Conservation (phyloP, 768 basidiomycete genomes). For the Lyophyllum shimeji region DNA sequence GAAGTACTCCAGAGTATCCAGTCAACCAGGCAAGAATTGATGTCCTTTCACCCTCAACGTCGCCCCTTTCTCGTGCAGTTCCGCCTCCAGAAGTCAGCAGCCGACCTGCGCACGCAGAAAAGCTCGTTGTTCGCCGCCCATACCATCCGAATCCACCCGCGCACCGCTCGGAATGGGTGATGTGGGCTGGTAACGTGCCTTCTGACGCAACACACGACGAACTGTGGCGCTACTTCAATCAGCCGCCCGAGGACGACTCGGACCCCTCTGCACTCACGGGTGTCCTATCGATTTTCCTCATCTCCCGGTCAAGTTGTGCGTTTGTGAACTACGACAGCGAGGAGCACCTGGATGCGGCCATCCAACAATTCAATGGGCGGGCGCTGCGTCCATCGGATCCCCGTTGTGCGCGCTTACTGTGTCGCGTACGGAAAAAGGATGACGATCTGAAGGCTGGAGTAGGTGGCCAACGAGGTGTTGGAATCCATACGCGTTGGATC, state of each 20-base stretch:
- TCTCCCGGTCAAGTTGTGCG: constrained; percentile 92
- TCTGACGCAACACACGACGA: constrained; percentile 82
- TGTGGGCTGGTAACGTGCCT: constrained; percentile 96
- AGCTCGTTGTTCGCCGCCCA: constrained; percentile 41
- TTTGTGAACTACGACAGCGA: constrained; percentile 86
- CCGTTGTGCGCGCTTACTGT: constrained; percentile 77
- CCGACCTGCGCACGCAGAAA: constrained; percentile 21
- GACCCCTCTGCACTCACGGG: constrained; percentile 37
- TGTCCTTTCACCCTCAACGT: neutral
- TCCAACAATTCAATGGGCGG: constrained; percentile 69
- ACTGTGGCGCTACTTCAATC: constrained; percentile 81
- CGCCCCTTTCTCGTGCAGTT: constrained; percentile 9
- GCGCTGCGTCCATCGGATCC: constrained; percentile 69
- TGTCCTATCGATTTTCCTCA: constrained; percentile 86
- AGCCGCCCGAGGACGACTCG: constrained; percentile 12
- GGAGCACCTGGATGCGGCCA: constrained; percentile 61
- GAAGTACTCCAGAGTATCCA: constrained; percentile 16
- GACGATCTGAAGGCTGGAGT: constrained; percentile 91
- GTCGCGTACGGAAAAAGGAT: constrained; percentile 74
- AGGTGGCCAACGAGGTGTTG: constrained; percentile 84
- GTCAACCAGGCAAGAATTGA: constrained; percentile 4
- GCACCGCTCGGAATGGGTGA: constrained; percentile 87
- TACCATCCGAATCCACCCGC: constrained; percentile 74
- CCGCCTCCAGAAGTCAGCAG: constrained; percentile 8
- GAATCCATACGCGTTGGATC: constrained; percentile 84